Percentiles rank a stretch among this genome's conserved stretches.
These are phyloP conservation scores for Leccinellum albellum DNA, from an alignment of 768 basidiomycete genomes.

Conservation along the genomic window DNA sequence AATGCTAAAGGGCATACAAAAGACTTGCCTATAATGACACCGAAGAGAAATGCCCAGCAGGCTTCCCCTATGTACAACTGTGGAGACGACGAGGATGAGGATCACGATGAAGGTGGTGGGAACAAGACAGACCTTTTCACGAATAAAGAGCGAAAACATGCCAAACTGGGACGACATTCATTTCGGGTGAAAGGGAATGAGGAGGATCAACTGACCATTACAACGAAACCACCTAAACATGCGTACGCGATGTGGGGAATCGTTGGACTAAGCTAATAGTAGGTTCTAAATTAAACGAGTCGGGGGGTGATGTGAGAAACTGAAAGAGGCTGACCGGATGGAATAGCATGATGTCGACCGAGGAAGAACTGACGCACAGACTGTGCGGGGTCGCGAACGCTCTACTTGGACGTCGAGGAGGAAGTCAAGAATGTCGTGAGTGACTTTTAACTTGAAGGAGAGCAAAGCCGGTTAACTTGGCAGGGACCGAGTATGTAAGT, in stretches of 20 bases:
- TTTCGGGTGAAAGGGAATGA: background rate
- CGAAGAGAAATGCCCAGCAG: conserved; percentile 90
- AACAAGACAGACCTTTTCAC: conserved; percentile 62
- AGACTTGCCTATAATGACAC: conserved; percentile 76
- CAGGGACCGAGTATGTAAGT: conserved; percentile 2
- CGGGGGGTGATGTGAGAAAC: background rate
- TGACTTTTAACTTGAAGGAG: background rate
- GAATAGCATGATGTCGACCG: conserved; percentile 41
- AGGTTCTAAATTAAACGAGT: conserved; percentile 4
- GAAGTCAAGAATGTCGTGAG: conserved; percentile 1
- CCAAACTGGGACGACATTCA: conserved; percentile 58
- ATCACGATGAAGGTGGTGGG: background rate
- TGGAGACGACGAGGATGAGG: conserved; percentile 5
- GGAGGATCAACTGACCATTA: conserved; percentile 47
- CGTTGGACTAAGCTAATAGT: conserved; percentile 43
- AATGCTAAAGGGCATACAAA: background rate
- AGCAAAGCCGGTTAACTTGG: background rate
- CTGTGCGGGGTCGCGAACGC: conserved; percentile 5
- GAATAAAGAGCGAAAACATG: conserved; percentile 90
- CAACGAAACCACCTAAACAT: conserved; percentile 77
- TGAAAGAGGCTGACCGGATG: conserved; percentile 40
- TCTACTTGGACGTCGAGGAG: background rate
- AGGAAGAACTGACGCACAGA: background rate
- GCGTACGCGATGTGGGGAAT: conserved; percentile 76
- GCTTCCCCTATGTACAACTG: conserved; percentile 95